A percentile compares a stretch with the other conserved stretches of the same genome.
These are phyloP conservation scores for Rosa rugosa DNA, from an alignment of 306 rosid genomes.

Conservation along the genomic window DNA sequence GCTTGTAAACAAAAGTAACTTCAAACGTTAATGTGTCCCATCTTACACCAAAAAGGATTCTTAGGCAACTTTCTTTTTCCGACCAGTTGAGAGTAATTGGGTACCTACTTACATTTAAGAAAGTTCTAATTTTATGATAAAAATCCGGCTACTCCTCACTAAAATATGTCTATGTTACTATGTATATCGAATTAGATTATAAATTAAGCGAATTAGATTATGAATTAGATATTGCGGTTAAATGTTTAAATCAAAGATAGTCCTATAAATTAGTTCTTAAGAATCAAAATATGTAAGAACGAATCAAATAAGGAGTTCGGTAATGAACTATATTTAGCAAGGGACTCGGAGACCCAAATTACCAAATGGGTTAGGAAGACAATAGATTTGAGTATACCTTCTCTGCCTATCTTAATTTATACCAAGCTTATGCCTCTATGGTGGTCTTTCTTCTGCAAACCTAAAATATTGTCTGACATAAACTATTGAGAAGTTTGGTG, in stretches of 20 bases:
- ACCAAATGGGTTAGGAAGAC: conserved; percentile 33
- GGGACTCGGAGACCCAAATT: conserved; percentile 22
- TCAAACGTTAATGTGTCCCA: conserved; percentile 40
- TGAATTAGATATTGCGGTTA: background rate
- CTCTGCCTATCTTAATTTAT: conserved; percentile 1
- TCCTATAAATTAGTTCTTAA: background rate
- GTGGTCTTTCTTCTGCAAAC: conserved; percentile 27
- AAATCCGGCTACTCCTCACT: background rate
- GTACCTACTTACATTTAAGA: too few species aligned
- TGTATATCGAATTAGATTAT: background rate
- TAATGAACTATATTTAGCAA: conserved; percentile 7
- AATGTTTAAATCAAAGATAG: background rate
- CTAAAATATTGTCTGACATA: conserved; percentile 28
- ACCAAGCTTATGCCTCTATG: background rate
- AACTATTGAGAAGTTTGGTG: conserved; percentile 1
- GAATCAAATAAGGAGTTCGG: conserved; percentile 1
- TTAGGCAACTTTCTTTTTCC: background rate
- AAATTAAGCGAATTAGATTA: background rate
- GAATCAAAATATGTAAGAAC: background rate
- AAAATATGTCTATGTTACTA: background rate
- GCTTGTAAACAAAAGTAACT: conserved; percentile 31
- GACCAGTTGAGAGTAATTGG: background rate
- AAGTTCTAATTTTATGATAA: background rate
- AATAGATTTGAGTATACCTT: conserved; percentile 31
- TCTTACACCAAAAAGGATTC: conserved; percentile 48